Base-by-base conservation (phyloP, 495 filamentous ascomycete species). In the Aspergillus bridgeri region DNA sequence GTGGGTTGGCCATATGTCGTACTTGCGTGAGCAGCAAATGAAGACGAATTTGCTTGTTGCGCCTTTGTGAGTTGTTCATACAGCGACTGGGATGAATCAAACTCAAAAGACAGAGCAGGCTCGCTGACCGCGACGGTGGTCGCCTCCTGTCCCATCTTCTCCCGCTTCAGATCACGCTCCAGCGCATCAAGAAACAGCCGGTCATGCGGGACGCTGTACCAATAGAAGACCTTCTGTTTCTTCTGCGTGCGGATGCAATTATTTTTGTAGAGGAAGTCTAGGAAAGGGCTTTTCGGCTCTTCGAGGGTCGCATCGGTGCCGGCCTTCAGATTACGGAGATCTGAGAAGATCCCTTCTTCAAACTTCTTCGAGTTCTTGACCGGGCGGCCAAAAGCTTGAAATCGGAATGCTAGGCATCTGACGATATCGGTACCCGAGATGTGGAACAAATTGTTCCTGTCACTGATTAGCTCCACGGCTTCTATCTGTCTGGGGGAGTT, bases 291-390 rank as follows among this genome's bases (percentile, higher is more conserved):
- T 81, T 98, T 98, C 38, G 94, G 94, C 74, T 98, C 94, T 76
- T 98, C 94, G 42, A 98, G 86, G 22, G 93, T 96, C n/a, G 94
- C 94, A 81, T 98, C 94, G 67, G 92, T 97, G 51, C 94, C 94
- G 55, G 94, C 92, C 75, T 98, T 98, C 59, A 98, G 81, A 69
- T 98, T 98, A 70, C 94, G 90, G 72, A 98, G 79, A 70, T 98
- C 94, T 33, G 94, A 98, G 78, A 98, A 98, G 73, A 98, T 98
- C 59, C 94, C 94, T 71, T 98, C 94, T 74, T 98, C 94, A 71
- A 98, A 98, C 73, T 98, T 98, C 78, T 98, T 98, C 29, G 95
- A 95, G 78, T 98, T 98, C 83, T 97, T 98, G 42, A 98, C 94
- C 3, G 94, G 94, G 43, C 94, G 90, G 55, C 94, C 94, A 63